Evolutionary conservation across 306 rosid species (phyloP), one percentile per base, ranked within the genome.

Genomic region (Cucurbita pepo): DNA sequence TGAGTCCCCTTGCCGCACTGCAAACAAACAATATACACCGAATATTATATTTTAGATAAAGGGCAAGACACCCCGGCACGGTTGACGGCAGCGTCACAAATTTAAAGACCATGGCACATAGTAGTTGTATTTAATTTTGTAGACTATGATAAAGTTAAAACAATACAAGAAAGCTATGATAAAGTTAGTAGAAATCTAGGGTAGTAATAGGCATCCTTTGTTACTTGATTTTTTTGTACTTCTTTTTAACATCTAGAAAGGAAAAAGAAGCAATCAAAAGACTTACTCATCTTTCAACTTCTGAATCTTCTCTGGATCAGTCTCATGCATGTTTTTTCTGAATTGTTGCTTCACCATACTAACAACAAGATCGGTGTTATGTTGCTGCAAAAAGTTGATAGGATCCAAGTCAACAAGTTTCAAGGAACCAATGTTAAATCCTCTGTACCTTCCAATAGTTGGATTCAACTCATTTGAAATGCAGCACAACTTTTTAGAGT

Each of bases 1-100:
- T 88, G 75, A 94, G 97, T 76, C 97, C 97, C 84, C 97, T 86
- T 38, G 95, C 98, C 21, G 98, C 96, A 62, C 96, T 90, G 77
- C 70, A 78, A 73, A 86, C 56, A 67, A 78, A 45, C 73, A 73
- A 51, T 65, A 45, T 45, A 19, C 55, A 69, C 63, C 63, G 16
- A 56, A 69, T 48, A 30, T 69, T 44, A 69, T 30, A 30, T 30
- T 30, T 30, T 2, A 30, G 34, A 25, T 25, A 25, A 25, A 25
- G 25, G 25, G 25, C 25, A 25, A 25, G 25, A 1, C 25, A 25
- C 25, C 25, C 25, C 25, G 2, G 25, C 25, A 25, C 25, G 25
- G 25, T 25, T 25, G 25, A 25, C 25, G 25, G 25, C 25, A 2
- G 25, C 25, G 25, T 25, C 25, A 2, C 25, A 25, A 25, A 25